Percentiles rank a stretch among this genome's conserved stretches.
Conservation (phyloP, 2,329 filamentous ascomycete species). For the Fusarium phyllophilum region DNA sequence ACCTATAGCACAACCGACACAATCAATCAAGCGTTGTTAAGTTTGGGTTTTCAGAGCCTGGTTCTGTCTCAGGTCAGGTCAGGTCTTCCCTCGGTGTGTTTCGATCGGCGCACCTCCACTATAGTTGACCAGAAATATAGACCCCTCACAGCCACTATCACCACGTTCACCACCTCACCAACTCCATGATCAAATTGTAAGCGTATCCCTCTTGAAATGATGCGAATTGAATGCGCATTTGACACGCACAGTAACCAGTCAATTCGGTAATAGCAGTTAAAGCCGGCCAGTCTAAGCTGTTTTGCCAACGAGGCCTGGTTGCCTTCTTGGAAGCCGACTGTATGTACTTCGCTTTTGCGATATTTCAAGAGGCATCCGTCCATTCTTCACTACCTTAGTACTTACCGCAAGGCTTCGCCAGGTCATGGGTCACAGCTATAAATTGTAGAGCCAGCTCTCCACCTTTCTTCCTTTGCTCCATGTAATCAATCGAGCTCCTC, state of each 20-base stretch:
- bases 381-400: neutral
- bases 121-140: slow-evolving; percentile 8
- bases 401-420: neutral
- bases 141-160: slow-evolving; percentile 25
- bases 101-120: slow-evolving; percentile 20
- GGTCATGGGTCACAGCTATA: slow-evolving; percentile 8
- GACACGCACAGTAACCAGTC: neutral
- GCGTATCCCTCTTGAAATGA: neutral
- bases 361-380: slow-evolving; percentile 2
- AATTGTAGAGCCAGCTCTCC: neutral
- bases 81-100: neutral
- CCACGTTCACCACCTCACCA: neutral
- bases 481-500: neutral
- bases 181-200: neutral
- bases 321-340: neutral
- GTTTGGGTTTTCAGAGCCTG: slow-evolving; percentile 6
- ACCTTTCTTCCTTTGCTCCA: neutral
- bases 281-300: neutral
- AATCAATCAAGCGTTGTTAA: slow-evolving; percentile 17
- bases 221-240: neutral
- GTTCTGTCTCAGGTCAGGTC: neutral
- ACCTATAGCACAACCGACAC: slow-evolving; percentile 12
- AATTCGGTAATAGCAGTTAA: neutral
- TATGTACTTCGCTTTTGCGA: slow-evolving; percentile 28
- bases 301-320: neutral